phyloP scores from a whole-genome alignment of 1,284 basidiomycete species.

The Naganishia sp. region DNA sequence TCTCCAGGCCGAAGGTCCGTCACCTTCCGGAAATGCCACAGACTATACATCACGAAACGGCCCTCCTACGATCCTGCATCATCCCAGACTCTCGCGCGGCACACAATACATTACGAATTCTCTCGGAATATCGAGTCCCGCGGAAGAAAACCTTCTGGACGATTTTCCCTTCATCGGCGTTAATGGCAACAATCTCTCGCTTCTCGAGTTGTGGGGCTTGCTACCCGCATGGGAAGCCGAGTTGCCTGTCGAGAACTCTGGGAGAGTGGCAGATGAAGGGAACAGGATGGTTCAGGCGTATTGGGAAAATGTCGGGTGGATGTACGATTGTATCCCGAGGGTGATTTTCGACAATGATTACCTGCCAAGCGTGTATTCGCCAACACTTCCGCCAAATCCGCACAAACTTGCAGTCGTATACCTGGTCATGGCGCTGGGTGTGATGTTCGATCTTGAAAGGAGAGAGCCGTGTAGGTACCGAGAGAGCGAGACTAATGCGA shows the following conservation, averaged over 20 bases:
- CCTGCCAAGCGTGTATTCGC: conserved; percentile 47
- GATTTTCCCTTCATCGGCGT: conserved; percentile 32
- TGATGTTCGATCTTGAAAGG: conserved; percentile 48
- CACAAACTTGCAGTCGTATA: conserved; percentile 53
- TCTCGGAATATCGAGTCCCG: conserved; percentile 17
- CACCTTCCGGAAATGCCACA: conserved; percentile 16
- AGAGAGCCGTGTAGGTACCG: conserved; percentile 45
- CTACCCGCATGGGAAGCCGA: conserved; percentile 48
- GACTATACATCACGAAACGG: conserved; percentile 24
- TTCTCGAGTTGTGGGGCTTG: conserved; percentile 39
- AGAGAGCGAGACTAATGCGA: conserved; percentile 3
- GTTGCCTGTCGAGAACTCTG: conserved; percentile 1
- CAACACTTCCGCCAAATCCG: conserved; percentile 40
- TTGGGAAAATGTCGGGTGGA: conserved; percentile 55
- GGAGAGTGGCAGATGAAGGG: conserved; percentile 19
- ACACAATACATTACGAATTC: conserved; percentile 25
- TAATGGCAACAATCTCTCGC: conserved; percentile 23
- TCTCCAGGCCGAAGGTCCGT: conserved; percentile 12
- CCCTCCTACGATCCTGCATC: conserved; percentile 19
- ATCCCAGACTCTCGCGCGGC: conserved; percentile 10
- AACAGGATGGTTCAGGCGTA: conserved; percentile 40
- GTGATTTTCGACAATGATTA: conserved; percentile 50
- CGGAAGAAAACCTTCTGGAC: conserved; percentile 21
- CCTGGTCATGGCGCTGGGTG: conserved; percentile 51
- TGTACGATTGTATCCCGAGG: conserved; percentile 44